Conservation (phyloP, 208 protist species). For the Trichomonas tenax region DNA sequence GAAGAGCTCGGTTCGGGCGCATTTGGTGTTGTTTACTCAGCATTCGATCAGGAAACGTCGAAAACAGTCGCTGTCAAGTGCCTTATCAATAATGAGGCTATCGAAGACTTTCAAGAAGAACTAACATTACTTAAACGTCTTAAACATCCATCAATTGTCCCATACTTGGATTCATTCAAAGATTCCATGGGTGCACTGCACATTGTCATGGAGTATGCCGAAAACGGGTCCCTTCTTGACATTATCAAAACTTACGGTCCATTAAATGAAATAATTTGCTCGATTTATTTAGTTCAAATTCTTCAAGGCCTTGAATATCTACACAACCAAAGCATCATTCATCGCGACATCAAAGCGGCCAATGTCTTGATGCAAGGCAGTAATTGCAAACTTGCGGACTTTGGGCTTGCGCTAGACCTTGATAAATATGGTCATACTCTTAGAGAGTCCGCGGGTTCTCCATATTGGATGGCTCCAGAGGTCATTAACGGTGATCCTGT, state of each 20-base stretch:
- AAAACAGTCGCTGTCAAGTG: constrained; percentile 7
- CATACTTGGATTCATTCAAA: background rate
- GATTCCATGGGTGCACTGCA: background rate
- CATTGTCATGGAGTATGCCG: constrained; percentile 20
- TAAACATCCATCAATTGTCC: background rate
- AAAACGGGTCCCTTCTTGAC: background rate
- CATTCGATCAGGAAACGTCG: constrained; percentile 10
- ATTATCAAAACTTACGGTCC: background rate
- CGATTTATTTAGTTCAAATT: background rate
- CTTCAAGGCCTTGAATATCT: constrained; percentile 12
- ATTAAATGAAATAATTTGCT: background rate
- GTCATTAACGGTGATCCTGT: constrained; percentile 54
- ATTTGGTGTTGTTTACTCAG: background rate
- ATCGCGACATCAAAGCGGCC: constrained; percentile 20
- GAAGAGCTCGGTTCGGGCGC: background rate
- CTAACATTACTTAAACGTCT: background rate
- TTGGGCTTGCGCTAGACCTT: background rate
- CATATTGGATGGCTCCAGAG: constrained; percentile 75
- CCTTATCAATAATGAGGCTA: background rate
- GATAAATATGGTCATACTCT: constrained; percentile 5
- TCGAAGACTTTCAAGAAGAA: background rate
- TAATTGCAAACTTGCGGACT: background rate
- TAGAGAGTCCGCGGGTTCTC: background rate
- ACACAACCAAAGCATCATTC: constrained; percentile 14
- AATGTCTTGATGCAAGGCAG: constrained; percentile 14